phyloP scores from a whole-genome alignment of 441 rosid species.

The Bocquillonia castaneifolia region DNA sequence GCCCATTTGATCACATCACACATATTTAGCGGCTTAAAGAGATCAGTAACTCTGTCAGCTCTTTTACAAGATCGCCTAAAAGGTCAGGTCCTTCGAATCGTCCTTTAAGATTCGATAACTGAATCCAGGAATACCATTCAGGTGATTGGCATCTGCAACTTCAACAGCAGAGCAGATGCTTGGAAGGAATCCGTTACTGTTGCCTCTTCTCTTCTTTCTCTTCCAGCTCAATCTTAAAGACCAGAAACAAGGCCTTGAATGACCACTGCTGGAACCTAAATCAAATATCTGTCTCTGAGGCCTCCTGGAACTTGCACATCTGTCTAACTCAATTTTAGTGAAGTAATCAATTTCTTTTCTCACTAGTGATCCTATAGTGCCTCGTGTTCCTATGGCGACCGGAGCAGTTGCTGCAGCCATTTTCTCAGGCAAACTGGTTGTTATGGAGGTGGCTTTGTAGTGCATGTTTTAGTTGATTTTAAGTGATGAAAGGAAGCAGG shows the following conservation, averaged over 20 bases:
- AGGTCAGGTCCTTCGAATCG: constrained; percentile 29
- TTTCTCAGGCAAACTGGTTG: constrained; percentile 19
- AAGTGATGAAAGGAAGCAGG: background rate
- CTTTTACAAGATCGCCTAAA: constrained; percentile 19
- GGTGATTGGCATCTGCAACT: constrained; percentile 34
- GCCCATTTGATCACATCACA: background rate
- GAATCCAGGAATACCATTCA: constrained; percentile 46
- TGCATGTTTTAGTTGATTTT: constrained; percentile 20
- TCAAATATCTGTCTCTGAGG: constrained; percentile 25
- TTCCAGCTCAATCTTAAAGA: constrained; percentile 44
- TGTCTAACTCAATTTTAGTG: constrained; percentile 36
- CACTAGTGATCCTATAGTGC: constrained; percentile 77
- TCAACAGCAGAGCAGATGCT: constrained; percentile 55
- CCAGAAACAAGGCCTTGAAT: constrained; percentile 49
- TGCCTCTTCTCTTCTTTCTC: constrained; percentile 51
- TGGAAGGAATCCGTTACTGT: constrained; percentile 34
- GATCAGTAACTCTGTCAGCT: background rate
- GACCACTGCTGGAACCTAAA: constrained; percentile 27
- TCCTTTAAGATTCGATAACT: constrained; percentile 61
- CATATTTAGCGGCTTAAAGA: background rate
- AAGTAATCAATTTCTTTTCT: constrained; percentile 80
- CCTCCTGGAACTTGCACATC: constrained; percentile 30
- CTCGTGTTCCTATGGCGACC: constrained; percentile 74
- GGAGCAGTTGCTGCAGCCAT: constrained; percentile 49
- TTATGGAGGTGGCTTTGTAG: constrained; percentile 20